These are phyloP conservation scores for Protomyces inouyei DNA, from an alignment of 1,139 yeast species.

Conservation along the genomic window DNA sequence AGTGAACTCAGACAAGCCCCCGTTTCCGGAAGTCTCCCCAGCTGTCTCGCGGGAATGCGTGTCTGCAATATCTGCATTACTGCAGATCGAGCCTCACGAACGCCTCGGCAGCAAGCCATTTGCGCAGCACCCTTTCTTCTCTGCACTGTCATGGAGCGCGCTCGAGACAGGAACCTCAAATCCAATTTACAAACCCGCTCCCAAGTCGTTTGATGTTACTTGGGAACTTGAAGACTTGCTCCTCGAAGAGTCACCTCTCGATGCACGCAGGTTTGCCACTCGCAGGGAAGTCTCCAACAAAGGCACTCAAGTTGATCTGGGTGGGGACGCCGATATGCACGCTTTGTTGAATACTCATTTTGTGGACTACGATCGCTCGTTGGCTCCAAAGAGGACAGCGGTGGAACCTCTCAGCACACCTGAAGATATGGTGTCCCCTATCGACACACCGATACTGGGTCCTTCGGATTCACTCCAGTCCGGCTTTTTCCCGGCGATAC, in stretches of 20 bases:
- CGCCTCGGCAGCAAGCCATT: constrained; percentile 25
- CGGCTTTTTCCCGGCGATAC: not conserved
- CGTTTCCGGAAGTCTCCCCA: constrained; percentile 34
- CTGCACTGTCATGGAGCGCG: constrained; percentile 19
- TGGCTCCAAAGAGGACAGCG: not conserved
- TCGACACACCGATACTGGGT: not conserved
- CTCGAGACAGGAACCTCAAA: constrained; percentile 24
- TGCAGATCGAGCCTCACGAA: constrained; percentile 27
- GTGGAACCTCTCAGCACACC: not conserved
- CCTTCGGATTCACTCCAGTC: not conserved
- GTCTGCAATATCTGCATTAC: constrained; percentile 35
- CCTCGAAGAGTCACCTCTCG: constrained; percentile 30
- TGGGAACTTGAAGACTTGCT: constrained; percentile 33
- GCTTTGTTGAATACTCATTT: constrained; percentile 17
- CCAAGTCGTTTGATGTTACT: constrained; percentile 30
- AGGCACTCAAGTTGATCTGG: not conserved
- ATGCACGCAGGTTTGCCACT: constrained; percentile 1
- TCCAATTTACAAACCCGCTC: constrained; percentile 31
- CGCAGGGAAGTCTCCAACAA: not conserved
- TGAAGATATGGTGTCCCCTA: not conserved
- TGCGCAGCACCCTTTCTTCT: constrained; percentile 28
- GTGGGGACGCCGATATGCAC: constrained; percentile 3
- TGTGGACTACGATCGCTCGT: constrained; percentile 6
- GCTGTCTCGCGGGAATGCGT: constrained; percentile 34
- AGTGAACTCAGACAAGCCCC: not conserved